Evolutionary conservation across 352 stramenopile genomes (phyloP), one percentile per base, ranked within the genome.

Genomic region (Blastocystis sp.): DNA sequence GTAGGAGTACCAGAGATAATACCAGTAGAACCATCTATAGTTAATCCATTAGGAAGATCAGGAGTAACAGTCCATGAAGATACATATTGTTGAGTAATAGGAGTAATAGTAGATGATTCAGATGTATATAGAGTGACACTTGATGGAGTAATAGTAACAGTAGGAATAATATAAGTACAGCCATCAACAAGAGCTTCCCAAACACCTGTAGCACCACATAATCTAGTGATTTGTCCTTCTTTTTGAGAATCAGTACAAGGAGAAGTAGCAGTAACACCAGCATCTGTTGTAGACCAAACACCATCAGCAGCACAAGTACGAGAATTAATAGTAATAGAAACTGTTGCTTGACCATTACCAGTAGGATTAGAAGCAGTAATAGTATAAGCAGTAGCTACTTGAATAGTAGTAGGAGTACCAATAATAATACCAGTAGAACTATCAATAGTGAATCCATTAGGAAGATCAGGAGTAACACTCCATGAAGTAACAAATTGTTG

Each of bases 1-100:
- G 52, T 62, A 16, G 52, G 52, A 19, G 52, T 62, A 34, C 52
- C 52, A 6, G 52, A 43, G 21, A 62, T 62, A 6, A 16, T 28
- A 30, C 52, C 52, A 16, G 32, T 62, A 11, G 13, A 27, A 10
- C 24, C 6, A 27, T 48, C 54, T 16, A 62, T 19, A 9, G 52
- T 24, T 24, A 62, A 25, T 16, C 52, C 52, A n/a, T 11, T 19
- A 24, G 52, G 52, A 13, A 62, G 52, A 19, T 23, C 19, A 18
- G 36, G 36, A n/a, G 10, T 13, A 6, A 52, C 52, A 3, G 19
- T 48, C 52, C 52, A 62, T 24, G 2, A 21, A 3, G 52, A 28
- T 16, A 48, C 32, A 28, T 45, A 45, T 27, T 45, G 34, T 21
- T 24, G 16, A 16, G 44, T 24, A 5, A 40, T 36, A 5, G 52